These are phyloP conservation scores for Theileria orientalis DNA, from an alignment of 169 alveolate species.

Conservation along the genomic window DNA sequence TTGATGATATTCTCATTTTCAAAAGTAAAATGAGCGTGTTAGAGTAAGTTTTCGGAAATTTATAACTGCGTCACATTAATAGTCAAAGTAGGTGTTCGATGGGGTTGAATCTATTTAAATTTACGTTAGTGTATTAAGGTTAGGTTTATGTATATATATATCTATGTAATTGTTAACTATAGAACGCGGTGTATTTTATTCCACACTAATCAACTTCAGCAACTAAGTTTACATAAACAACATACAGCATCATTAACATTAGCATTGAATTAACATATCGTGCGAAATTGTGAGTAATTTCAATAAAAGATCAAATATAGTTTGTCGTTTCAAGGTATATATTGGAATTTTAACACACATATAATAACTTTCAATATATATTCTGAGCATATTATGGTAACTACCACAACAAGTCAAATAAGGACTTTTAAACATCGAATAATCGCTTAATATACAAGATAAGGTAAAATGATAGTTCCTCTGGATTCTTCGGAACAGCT, in stretches of 20 bases:
- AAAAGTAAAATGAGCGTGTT: neutral
- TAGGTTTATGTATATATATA: too few relatives aligned
- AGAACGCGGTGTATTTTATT: too few relatives aligned
- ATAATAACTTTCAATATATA: too few relatives aligned
- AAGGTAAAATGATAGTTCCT: neutral
- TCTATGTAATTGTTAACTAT: too few relatives aligned
- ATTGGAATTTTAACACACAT: neutral
- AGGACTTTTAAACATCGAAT: too few relatives aligned
- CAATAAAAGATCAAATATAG: too few relatives aligned
- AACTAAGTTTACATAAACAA: too few relatives aligned
- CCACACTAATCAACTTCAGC: too few relatives aligned
- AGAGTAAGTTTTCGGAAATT: neutral
- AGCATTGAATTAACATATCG: too few relatives aligned
- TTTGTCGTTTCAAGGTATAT: too few relatives aligned
- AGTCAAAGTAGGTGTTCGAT: neutral
- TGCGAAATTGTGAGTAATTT: too few relatives aligned
- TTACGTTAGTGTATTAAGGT: neutral
- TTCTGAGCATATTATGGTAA: neutral
- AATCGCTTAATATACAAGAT: neutral
- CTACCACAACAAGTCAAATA: neutral
- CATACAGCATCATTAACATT: too few relatives aligned
- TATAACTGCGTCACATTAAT: neutral
- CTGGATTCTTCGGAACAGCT: neutral
- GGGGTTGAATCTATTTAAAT: neutral
- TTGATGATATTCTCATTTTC: constrained; percentile 5